Evolutionary conservation across 148 eudicot genomes (phyloP), one percentile per base, ranked within the genome.

Genomic region (Heliamphora exappendiculata): DNA sequence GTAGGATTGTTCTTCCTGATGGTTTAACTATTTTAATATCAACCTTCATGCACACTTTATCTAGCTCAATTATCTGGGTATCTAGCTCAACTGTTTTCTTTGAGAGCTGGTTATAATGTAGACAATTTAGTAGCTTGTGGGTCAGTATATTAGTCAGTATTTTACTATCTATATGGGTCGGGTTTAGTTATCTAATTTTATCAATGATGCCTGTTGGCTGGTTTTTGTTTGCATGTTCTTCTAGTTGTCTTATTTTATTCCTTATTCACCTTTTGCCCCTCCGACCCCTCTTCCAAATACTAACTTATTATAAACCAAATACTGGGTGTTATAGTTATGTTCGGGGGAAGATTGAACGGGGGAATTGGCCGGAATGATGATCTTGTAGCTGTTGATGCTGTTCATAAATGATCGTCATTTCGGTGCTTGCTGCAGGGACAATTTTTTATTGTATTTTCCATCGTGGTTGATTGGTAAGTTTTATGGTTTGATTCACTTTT

Each of bases 271-370:
- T 39, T 7, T 0, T 16, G 41, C 39, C 33, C 39, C 49, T 62
- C 29, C 29, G 12, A 12, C 26, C 51, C 71, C 24, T 1, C 51
- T 11, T 0, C 10, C 8, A 7, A 7, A 26, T 42, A 44, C 77
- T 81, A 58, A 81, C 41, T n/a, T 33, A 17, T 37, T 57, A 49
- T 73, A 29, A 73, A 53, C 24, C 71, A 41, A 70, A 50, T 47
- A 60, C 80, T 89, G 85, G 81, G 71, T 79, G 78, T 81, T 81
- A 77, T 89, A 89, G 89, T 83, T 81, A 63, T 80, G 88, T 75
- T 80, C 76, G 90, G 64, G 84, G 84, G 80, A 87, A 84, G 78
- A 76, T 67, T 41, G 79, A 82, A 66, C 31, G 81, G 79, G 80
- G 78, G 70, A 44, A 80, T 67, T 64, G 82, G 75, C 69, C 70